Evolutionary conservation across 139 green algal genomes (phyloP), one percentile per base, ranked within the genome.

Genomic region (Chlorella sp.): DNA sequence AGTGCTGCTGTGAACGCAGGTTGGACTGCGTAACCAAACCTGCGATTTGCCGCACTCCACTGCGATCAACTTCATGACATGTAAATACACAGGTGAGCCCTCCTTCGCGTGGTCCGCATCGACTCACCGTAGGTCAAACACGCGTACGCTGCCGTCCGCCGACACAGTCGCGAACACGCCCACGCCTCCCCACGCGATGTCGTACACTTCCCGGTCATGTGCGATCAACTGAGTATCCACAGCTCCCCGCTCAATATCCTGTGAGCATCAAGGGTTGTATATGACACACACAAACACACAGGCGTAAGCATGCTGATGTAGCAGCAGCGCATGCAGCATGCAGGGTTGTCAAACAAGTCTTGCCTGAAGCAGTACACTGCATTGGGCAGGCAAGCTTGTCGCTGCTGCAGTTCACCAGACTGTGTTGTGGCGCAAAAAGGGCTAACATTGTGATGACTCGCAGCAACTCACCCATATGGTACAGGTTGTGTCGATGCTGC

Each of bases 381-480:
- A n/a, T n/a, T n/a, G n/a, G n/a, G 26, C 55, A 64, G 20, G 23
- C 6, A n/a, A 64, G 55, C 20, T 64, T 32, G 26, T 26, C 6
- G 35, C n/a, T n/a, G n/a, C n/a, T n/a, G n/a, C n/a, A 65, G 20
- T 71, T 36, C 10, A 69, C 55, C 29, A n/a, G n/a, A n/a, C n/a
- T n/a, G n/a, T n/a, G n/a, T n/a, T n/a, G n/a, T n/a, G n/a, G n/a
- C n/a, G n/a, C n/a, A n/a, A n/a, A n/a, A n/a, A n/a, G n/a, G n/a
- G n/a, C n/a, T n/a, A n/a, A n/a, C n/a, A n/a, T n/a, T n/a, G n/a
- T n/a, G n/a, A n/a, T n/a, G n/a, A n/a, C n/a, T n/a, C n/a, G n/a
- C n/a, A n/a, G n/a, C n/a, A n/a, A n/a, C n/a, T n/a, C n/a, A n/a
- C 93, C 95, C 95, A 99, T 34, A 99, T 93, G 2, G 93, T 98